phyloP scores from a whole-genome alignment of 768 basidiomycete genomes.

The Russula earlei region DNA sequence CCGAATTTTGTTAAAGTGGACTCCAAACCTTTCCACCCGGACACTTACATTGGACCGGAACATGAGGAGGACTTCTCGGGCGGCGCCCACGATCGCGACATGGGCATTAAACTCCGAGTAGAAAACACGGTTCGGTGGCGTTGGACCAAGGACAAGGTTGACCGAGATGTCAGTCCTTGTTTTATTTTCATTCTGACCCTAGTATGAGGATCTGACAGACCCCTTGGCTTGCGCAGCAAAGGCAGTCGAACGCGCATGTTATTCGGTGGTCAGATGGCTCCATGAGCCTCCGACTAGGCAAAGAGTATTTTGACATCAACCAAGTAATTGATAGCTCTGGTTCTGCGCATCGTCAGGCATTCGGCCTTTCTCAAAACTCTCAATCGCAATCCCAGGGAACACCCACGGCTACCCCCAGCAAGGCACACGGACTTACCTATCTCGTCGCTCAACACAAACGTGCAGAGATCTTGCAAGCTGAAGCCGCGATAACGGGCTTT shows the following conservation, averaged over 20 bases:
- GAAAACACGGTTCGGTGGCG: slow-evolving; percentile 95
- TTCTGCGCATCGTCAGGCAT: slow-evolving; percentile 46
- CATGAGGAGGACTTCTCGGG: slow-evolving; percentile 59
- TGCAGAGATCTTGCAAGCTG: slow-evolving; percentile 78
- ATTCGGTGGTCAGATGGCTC: slow-evolving; percentile 96
- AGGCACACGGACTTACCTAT: slow-evolving; percentile 74
- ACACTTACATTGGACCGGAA: slow-evolving; percentile 76
- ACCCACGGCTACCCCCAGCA: slow-evolving; percentile 23
- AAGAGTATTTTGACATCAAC: slow-evolving; percentile 88
- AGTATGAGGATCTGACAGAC: not conserved
- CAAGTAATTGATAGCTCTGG: slow-evolving; percentile 73
- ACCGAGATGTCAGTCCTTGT: slow-evolving; percentile 56
- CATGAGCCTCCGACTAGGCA: slow-evolving; percentile 82
- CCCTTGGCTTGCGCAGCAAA: slow-evolving; percentile 38
- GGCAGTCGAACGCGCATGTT: slow-evolving; percentile 84
- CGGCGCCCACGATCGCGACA: slow-evolving; percentile 57
- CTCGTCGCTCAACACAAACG: slow-evolving; percentile 85
- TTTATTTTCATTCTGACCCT: not conserved
- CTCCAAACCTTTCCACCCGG: slow-evolving; percentile 81
- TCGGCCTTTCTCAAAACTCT: slow-evolving; percentile 38
- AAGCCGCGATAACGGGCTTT: slow-evolving; percentile 73
- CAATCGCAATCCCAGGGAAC: slow-evolving; percentile 30
- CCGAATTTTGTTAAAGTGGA: slow-evolving; percentile 92
- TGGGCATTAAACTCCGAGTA: slow-evolving; percentile 79
- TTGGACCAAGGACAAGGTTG: slow-evolving; percentile 74